Evolutionary conservation across 176 grass and related monocot genomes (phyloP).

Genomic region (Aegilops speltoides): DNA sequence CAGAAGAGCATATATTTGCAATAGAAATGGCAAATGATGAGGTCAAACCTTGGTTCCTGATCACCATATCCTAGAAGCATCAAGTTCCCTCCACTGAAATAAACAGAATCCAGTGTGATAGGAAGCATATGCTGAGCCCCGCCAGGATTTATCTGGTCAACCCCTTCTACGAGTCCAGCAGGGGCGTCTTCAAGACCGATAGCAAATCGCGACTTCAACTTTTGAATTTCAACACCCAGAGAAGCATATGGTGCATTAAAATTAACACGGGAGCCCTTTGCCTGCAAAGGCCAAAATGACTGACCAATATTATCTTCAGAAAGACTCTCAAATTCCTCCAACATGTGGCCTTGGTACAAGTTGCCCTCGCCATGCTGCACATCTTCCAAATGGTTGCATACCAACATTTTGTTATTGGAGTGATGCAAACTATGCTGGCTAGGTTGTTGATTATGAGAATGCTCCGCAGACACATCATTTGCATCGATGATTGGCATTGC

Average conservation of each 20-base stretch:
- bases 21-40: slow-evolving; percentile 14
- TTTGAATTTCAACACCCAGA: slow-evolving; percentile 58
- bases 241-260: slow-evolving; percentile 38
- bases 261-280: slow-evolving; percentile 27
- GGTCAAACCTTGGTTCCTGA: slow-evolving; percentile 72
- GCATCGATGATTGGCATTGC: slow-evolving; percentile 11
- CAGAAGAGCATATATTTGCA: background rate
- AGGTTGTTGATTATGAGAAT: slow-evolving; percentile 32
- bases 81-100: slow-evolving; percentile 78
- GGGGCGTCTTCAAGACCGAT: slow-evolving; percentile 63
- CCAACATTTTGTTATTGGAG: background rate
- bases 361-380: slow-evolving; percentile 11
- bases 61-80: slow-evolving; percentile 97
- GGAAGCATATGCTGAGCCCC: slow-evolving; percentile 57
- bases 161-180: slow-evolving; percentile 56
- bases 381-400: slow-evolving; percentile 24
- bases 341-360: background rate
- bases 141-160: slow-evolving; percentile 51
- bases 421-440: slow-evolving; percentile 14
- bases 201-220: slow-evolving; percentile 65
- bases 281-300: slow-evolving; percentile 56
- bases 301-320: slow-evolving; percentile 28
- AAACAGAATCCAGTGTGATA: slow-evolving; percentile 82
- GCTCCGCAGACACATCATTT: slow-evolving; percentile 9
- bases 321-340: background rate